Evolutionary conservation across 2,329 filamentous ascomycete genomes (phyloP).

Genomic region (Cercospora zeina): DNA sequence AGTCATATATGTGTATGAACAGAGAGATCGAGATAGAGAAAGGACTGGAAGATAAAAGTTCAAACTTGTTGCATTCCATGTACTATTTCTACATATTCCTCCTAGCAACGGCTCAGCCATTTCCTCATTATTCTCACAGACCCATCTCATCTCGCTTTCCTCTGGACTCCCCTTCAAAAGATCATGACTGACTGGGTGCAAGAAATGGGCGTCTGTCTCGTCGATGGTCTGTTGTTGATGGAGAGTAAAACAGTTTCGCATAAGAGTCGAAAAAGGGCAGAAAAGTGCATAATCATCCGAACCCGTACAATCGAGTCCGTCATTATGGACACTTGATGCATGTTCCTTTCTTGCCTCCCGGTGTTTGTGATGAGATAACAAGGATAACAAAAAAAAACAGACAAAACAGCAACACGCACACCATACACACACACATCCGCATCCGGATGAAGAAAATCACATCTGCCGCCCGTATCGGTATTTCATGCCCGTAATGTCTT

Average conservation of each 20-base stretch:
- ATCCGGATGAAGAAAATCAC: constrained; percentile 10
- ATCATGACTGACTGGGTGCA: not conserved
- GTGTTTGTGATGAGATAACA: not conserved
- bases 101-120: not conserved
- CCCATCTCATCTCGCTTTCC: not conserved
- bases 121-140: not conserved
- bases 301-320: not conserved
- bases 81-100: constrained; percentile 1
- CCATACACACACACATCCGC: constrained; percentile 11
- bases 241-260: not conserved
- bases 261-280: not conserved
- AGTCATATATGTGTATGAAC: too few species aligned
- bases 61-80: not conserved
- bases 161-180: not conserved
- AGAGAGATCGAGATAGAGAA: not conserved
- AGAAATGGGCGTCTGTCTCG: not conserved
- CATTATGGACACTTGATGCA: not conserved
- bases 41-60: too few species aligned
- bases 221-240: not conserved
- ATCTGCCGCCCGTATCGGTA: constrained; percentile 14
- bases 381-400: not conserved
- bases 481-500: constrained; percentile 15
- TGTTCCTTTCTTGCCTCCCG: not conserved
- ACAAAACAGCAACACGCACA: constrained; percentile 12
- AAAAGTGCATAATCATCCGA: not conserved